Evolutionary conservation across 1,284 basidiomycete species (phyloP), one percentile per base, ranked within the genome.

Genomic region (Anthracocystis setariae): DNA sequence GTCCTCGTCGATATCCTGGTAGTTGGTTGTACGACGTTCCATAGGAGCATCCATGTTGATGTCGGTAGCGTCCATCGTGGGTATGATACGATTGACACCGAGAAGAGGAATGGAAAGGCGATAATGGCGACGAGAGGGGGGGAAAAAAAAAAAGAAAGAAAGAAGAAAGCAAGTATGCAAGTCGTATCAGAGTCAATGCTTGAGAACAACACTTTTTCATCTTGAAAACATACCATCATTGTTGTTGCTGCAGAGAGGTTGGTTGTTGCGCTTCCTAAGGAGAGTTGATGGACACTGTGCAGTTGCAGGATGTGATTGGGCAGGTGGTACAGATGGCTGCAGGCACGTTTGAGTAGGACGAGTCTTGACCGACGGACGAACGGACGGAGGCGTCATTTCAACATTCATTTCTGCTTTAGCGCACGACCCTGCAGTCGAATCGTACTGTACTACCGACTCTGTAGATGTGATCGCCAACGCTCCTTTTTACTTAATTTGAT

Each of bases 1-100:
- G 42, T 73, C 70, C 33, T 67, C 50, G 51, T 73, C 64, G 39
- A 68, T 62, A 35, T 73, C 70, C 48, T 61, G 51, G 53, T 68
- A 67, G 54, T 73, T 56, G 42, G 61, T 20, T n/a, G 55, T 18
- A 24, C 49, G 51, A 13, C 53, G 61, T 46, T 64, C 52, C 45
- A 53, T 52, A 44, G 32, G 33, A 35, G 44, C 23, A 29, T 59
- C 46, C 45, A 37, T 35, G 24, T 5, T 35, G n/a, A 38, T 39
- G 43, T 56, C 61, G 52, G 49, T 61, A 8, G 33, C 27, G 17
- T 52, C 57, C 57, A 59, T 59, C 27, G 57, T 52, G 40, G 18
- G 25, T 20, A 25, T 20, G 25, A 18, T 29, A 7, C 29, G 12
- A n/a, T 27, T n/a, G n/a, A n/a, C n/a, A n/a, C n/a, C n/a, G n/a